phyloP scores from a whole-genome alignment of 2,329 filamentous ascomycete genomes.

The Colletotrichum australisinense region DNA sequence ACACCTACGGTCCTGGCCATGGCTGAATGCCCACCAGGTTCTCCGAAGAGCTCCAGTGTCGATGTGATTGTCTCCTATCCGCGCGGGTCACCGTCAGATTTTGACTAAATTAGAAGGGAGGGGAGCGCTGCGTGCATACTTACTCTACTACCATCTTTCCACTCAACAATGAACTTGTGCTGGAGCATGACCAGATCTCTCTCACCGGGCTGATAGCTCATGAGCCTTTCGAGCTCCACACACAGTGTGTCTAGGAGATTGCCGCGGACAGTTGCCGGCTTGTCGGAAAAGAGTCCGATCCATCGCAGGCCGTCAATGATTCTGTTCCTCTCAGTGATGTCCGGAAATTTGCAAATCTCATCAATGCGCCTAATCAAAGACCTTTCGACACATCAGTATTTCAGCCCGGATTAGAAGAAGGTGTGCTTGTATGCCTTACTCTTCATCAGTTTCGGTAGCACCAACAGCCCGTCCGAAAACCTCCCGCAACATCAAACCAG shows the following conservation, averaged over 20 bases:
- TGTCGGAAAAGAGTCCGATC: slow-evolving; percentile 66
- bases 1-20: slow-evolving; percentile 78
- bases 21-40: slow-evolving; percentile 72
- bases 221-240: slow-evolving; percentile 78
- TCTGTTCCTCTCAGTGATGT: slow-evolving; percentile 70
- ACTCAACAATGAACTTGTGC: slow-evolving; percentile 76
- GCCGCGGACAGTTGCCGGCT: slow-evolving; percentile 67
- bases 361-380: slow-evolving; percentile 68
- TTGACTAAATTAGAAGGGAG: neutral
- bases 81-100: neutral
- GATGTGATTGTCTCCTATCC: slow-evolving; percentile 61
- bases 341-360: slow-evolving; percentile 69
- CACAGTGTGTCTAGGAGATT: slow-evolving; percentile 80
- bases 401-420: accelerated
- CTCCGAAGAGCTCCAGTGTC: slow-evolving; percentile 74
- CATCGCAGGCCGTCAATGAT: slow-evolving; percentile 73
- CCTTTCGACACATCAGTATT: neutral
- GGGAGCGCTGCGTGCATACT: neutral
- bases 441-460: slow-evolving; percentile 79
- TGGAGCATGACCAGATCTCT: slow-evolving; percentile 72
- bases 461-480: slow-evolving; percentile 74
- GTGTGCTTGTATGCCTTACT: slow-evolving; percentile 42
- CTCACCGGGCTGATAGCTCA: slow-evolving; percentile 76
- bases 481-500: slow-evolving; percentile 79
- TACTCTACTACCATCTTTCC: slow-evolving; percentile 66